Base-by-base conservation (phyloP, 495 filamentous ascomycete species). In the Tetracladium setigerum region DNA sequence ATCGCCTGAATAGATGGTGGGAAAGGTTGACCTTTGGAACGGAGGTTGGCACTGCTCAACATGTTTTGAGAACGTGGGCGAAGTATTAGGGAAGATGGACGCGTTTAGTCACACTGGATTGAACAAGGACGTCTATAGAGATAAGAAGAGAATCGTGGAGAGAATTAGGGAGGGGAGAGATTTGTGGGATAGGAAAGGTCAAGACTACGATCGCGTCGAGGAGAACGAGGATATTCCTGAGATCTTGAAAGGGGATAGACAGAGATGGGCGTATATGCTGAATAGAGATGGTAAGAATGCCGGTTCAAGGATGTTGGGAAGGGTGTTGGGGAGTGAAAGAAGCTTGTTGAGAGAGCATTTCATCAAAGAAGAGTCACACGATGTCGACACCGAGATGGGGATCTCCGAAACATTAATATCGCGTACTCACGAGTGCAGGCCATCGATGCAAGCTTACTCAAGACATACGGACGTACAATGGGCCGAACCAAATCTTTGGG, bases 31-130 rank as follows among this genome's bases (percentile, higher is more conserved):
- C 24, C 34, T 60, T 13, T 63, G 59, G 52, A 62, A 67, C 49
- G 66, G 63, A 1, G 65, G 58, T 2, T 74, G 68, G 69, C 67
- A 71, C 59, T 74, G 70, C 54, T 66, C 61, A 47, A 68, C 55
- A 8, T 72, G 69, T 47, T 67, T 72, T 46, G 50, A 46, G 1
- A 67, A 49, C 5, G 43, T 74, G 9, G 52, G 62, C 15, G 65
- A 72, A 38, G 54, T 72, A 54, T 55, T 63, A 24, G 58, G 53
- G 2, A 72, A 72, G 59, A 65, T 74, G 52, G 47, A 49, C 38
- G 62, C 61, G 32, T 74, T 72, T 51, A 64, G 59, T 19, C 69
- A 74, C 40, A 55, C 46, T 0, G 55, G 54, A 22, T 58, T 60
- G 49, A 66, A 72, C 49, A 46, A 52, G 13, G 55, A 62, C 31